Conservation (phyloP, 2,329 filamentous ascomycete genomes). For the Hypomyces perniciosus region DNA sequence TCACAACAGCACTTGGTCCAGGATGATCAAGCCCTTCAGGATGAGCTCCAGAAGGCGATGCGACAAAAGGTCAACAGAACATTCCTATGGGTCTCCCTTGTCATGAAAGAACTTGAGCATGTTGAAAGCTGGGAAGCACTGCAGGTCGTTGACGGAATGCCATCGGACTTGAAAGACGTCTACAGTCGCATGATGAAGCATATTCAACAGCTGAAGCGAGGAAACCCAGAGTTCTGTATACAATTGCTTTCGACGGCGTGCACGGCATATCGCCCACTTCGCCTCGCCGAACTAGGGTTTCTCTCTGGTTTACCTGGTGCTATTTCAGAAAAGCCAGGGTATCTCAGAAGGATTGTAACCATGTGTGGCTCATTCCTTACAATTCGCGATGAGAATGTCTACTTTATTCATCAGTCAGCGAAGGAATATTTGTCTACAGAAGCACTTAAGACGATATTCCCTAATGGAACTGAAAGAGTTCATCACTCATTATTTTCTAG, state of each 20-base stretch:
- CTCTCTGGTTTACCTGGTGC: not conserved
- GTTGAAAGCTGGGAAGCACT: not conserved
- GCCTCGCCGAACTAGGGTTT: not conserved
- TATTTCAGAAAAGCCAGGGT: not conserved
- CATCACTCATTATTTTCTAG: conserved; percentile 3
- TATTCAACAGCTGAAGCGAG: not conserved
- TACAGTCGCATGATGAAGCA: not conserved
- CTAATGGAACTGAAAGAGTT: conserved; percentile 12
- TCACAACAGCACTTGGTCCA: not conserved
- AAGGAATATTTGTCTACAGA: conserved; percentile 34
- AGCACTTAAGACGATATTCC: conserved; percentile 20
- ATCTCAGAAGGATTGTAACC: not conserved
- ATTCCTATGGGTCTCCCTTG: not conserved
- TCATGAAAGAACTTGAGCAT: not conserved
- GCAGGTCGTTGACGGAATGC: not conserved
- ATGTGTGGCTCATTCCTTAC: conserved; percentile 36
- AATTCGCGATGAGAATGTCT: conserved; percentile 24
- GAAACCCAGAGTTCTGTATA: not conserved
- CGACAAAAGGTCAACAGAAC: not conserved
- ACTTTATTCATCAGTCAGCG: conserved; percentile 38
- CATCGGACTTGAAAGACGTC: not conserved
- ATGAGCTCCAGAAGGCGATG: not conserved
- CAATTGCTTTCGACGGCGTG: not conserved
- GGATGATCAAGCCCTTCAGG: not conserved
- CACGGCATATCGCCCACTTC: not conserved